These are phyloP conservation scores for Colletotrichum truncatum DNA, from an alignment of 2,329 filamentous ascomycete genomes.

Conservation along the genomic window DNA sequence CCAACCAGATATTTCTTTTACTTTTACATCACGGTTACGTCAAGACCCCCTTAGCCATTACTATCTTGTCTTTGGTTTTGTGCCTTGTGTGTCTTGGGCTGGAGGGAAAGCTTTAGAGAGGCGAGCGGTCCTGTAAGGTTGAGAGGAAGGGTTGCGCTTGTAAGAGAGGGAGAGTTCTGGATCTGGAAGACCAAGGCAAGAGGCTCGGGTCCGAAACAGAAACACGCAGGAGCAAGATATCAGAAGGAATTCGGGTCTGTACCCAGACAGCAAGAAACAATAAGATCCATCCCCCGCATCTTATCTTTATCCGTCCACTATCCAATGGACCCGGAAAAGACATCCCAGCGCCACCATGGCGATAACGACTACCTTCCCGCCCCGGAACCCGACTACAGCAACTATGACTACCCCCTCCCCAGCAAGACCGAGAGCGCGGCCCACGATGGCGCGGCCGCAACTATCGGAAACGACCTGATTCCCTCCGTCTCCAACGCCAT, in stretches of 20 bases:
- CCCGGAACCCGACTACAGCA: conserved; percentile 22
- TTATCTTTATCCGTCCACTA: neutral
- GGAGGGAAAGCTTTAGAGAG: too few relatives aligned
- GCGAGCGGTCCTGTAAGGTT: too few relatives aligned
- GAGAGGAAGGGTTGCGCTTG: too few relatives aligned
- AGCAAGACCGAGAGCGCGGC: conserved; percentile 23
- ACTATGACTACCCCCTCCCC: conserved; percentile 23
- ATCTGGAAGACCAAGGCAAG: too few relatives aligned
- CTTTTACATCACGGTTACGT: too few relatives aligned
- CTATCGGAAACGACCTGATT: conserved; percentile 26
- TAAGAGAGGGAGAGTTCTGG: neutral
- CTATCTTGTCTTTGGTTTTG: too few relatives aligned
- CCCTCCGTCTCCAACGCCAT: conserved; percentile 27
- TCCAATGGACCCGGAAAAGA: conserved; percentile 28
- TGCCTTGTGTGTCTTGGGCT: too few relatives aligned
- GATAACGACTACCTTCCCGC: neutral
- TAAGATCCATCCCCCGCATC: neutral
- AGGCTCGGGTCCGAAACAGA: neutral
- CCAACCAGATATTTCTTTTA: too few relatives aligned
- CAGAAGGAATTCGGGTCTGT: neutral
- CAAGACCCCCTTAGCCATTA: too few relatives aligned
- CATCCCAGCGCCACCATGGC: neutral
- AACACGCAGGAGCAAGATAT: neutral
- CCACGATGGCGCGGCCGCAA: conserved; percentile 17
- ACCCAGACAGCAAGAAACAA: conserved; percentile 3